These are phyloP conservation scores for Salvia rosmarinus DNA, from an alignment of 257 asterid species.

Conservation along the genomic window DNA sequence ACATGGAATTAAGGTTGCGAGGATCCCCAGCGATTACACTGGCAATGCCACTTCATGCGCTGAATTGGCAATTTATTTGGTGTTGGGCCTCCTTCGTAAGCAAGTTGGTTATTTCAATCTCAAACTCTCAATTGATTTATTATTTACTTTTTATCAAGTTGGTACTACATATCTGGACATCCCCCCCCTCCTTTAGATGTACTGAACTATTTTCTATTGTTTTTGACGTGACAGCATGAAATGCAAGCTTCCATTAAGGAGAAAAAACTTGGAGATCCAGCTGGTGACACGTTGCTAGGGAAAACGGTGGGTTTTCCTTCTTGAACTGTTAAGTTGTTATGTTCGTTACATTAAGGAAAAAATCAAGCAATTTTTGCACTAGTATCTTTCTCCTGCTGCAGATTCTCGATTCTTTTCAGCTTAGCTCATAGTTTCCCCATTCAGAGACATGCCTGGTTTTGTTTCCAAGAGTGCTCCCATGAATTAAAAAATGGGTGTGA, in stretches of 20 bases:
- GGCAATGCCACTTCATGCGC: constrained; percentile 98
- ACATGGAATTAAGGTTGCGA: constrained; percentile 88
- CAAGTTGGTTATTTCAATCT: constrained; percentile 65
- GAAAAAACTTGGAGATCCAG: constrained; percentile 77
- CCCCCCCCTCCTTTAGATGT: neutral
- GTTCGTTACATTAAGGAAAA: constrained; percentile 8
- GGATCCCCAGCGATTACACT: constrained; percentile 77
- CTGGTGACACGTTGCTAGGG: constrained; percentile 83
- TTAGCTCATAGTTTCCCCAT: too few relatives aligned
- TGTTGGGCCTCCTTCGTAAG: constrained; percentile 96
- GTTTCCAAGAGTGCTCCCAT: neutral
- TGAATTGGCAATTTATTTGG: constrained; percentile 93
- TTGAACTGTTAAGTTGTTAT: neutral
- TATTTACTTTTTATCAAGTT: constrained; percentile 3
- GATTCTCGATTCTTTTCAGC: neutral
- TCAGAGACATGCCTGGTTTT: neutral
- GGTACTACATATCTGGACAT: neutral
- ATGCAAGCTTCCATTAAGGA: constrained; percentile 67
- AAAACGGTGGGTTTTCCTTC: constrained; percentile 60
- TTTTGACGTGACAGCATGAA: constrained; percentile 54
- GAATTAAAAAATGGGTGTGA: neutral
- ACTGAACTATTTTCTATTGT: constrained; percentile 4
- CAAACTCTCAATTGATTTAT: constrained; percentile 20
- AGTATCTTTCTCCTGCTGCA: neutral
- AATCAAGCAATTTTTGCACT: constrained; percentile 12